Conservation (phyloP, 140 eudicot genomes). For the Erigeron philadelphicus region DNA sequence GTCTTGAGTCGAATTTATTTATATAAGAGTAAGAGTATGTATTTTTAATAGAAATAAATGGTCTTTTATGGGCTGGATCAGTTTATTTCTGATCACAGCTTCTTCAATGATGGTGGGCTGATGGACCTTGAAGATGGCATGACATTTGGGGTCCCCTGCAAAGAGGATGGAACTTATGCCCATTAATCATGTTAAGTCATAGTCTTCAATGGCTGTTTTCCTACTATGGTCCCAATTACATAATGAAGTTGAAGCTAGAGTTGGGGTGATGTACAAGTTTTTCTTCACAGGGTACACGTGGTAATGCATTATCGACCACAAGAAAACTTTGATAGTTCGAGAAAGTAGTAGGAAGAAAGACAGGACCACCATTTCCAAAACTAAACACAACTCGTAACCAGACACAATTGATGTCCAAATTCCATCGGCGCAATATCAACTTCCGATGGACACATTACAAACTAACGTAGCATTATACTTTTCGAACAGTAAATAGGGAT, state of each 20-base stretch:
- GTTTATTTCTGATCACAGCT: background rate
- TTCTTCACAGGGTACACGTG: conserved; percentile 20
- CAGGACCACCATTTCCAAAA: conserved; percentile 25
- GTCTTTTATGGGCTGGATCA: background rate
- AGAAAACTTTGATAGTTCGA: conserved; percentile 4
- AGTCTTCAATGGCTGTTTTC: conserved; percentile 22
- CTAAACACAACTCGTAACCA: conserved; percentile 20
- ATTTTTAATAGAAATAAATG: background rate
- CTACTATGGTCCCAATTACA: conserved; percentile 25
- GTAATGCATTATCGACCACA: background rate
- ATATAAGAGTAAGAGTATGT: no score
- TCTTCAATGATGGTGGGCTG: background rate
- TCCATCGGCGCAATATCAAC: background rate
- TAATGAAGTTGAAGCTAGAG: conserved; percentile 16
- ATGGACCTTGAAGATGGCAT: conserved; percentile 23
- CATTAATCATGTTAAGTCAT: conserved; percentile 26
- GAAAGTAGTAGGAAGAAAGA: background rate
- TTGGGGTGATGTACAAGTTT: conserved; percentile 14
- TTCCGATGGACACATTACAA: conserved; percentile 8
- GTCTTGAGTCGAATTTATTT: no score
- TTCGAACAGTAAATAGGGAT: no score
- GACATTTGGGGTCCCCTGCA: conserved; percentile 22
- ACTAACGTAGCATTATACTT: background rate
- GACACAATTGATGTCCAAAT: conserved; percentile 21
- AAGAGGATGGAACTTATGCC: conserved; percentile 17